Base-by-base conservation (phyloP, 305 asterid species). In the Solanum hybrid region DNA sequence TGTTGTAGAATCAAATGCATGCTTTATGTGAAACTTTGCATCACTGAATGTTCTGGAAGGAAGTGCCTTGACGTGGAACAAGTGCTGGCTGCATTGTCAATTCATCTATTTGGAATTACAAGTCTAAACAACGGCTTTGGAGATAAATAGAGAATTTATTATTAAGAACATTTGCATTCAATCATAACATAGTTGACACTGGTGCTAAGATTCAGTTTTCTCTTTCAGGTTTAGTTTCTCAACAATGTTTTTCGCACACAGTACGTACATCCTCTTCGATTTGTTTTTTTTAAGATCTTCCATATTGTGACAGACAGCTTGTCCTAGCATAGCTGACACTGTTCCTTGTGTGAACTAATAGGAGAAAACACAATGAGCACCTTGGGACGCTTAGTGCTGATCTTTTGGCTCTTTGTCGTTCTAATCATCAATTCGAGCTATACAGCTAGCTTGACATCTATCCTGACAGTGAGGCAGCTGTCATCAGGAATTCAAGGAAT, bases 381-480 rank as follows among this genome's bases (percentile, higher is more conserved):
- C 32, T 90, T 97, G 86, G 99, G 99, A 7, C 96, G 99, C 11
- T 42, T 91, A 22, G 98, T 97, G 84, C 94, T 97, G 72, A 88
- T 97, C 82, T 89, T 97, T 88, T 97, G 99, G 99, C 98, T 97
- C 69, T 97, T 93, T 51, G 97, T 96, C 26, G 99, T 97, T 81
- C 85, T 97, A 91, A 95, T 97, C 40, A 95, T 97, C 92, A 97
- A 96, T 79, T 97, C 99, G 87, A 96, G 99, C 93, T 97, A 97
- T 36, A 97, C 99, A 22, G 99, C 99, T 88, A 96, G 99, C 90
- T 96, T 97, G 95, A 95, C 99, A 32, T 97, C 99, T 76, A 95
- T 96, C 87, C 97, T 97, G 85, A 97, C 99, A 5, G 99, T 96
- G 72, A 97, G 94, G 90, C 96, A 95, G 90, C 96, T 97, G 37